Conservation (phyloP, 1,284 basidiomycete genomes). For the Fomitopsis pinicola region DNA sequence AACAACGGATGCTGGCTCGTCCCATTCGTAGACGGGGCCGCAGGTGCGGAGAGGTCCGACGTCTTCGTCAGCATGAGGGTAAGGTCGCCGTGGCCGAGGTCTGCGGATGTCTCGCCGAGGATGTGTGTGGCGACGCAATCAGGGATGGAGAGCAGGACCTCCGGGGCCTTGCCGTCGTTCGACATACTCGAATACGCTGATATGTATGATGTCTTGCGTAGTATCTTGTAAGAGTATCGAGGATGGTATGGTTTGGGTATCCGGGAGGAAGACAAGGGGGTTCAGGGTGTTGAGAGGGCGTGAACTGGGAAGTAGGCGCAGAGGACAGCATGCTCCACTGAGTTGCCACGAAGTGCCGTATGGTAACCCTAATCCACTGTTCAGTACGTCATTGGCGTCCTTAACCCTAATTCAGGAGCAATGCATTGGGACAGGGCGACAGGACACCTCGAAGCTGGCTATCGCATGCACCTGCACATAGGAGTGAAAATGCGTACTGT, state of each 20-base stretch:
- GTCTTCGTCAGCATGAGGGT: slow-evolving; percentile 10
- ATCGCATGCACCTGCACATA: no score
- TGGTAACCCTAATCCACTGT: neutral
- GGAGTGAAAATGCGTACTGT: no score
- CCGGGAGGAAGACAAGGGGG: neutral
- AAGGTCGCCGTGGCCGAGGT: slow-evolving; percentile 23
- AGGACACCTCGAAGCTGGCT: no score
- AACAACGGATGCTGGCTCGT: slow-evolving; percentile 10
- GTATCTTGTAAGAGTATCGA: neutral
- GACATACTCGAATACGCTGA: neutral
- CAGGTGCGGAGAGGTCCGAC: neutral
- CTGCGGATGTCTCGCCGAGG: slow-evolving; percentile 19
- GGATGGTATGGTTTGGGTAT: neutral
- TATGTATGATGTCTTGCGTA: neutral
- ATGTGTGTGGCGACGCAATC: slow-evolving; percentile 21
- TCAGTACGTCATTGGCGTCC: slow-evolving; percentile 11
- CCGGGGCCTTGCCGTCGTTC: neutral
- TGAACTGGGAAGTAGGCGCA: neutral
- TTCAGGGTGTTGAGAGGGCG: neutral
- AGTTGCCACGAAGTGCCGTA: neutral
- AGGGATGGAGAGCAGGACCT: slow-evolving; percentile 20
- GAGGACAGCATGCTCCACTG: no score
- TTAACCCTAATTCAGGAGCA: slow-evolving; percentile 10
- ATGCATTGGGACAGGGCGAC: neutral
- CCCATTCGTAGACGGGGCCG: neutral